A percentile compares a stretch with the other conserved stretches of the same genome.
Evolutionary conservation across 139 green algal genomes (phyloP).

Genomic region (Axilococcus clingmanii): DNA sequence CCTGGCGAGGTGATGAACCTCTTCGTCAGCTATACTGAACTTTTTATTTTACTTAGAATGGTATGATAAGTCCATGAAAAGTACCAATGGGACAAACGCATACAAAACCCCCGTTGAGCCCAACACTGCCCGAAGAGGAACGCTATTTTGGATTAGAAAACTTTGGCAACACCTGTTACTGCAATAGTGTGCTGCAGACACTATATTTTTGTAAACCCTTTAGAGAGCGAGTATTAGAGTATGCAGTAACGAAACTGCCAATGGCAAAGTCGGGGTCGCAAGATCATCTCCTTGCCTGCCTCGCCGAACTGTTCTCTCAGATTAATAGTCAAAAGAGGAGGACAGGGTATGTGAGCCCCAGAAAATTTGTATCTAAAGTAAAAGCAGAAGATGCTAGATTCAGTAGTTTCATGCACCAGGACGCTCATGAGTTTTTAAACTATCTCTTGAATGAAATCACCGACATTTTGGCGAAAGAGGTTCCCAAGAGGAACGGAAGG

Average conservation of each 20-base stretch:
- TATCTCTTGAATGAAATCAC: constrained; percentile 86
- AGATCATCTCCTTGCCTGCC: constrained; percentile 82
- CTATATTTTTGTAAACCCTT: constrained; percentile 88
- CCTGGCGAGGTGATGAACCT: too few species aligned
- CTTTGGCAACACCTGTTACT: constrained; percentile 99
- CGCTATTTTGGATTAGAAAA: constrained; percentile 96
- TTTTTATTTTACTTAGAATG: too few species aligned
- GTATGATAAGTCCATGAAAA: background rate
- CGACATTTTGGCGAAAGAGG: constrained; percentile 81
- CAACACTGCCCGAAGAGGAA: constrained; percentile 67
- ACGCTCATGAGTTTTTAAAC: constrained; percentile 97
- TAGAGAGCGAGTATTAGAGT: constrained; percentile 67
- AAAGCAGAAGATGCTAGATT: constrained; percentile 95
- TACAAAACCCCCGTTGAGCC: too few species aligned
- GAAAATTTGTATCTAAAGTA: constrained; percentile 81
- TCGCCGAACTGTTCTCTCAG: constrained; percentile 88
- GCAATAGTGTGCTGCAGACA: constrained; percentile 90
- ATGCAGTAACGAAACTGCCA: constrained; percentile 33
- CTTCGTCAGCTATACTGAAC: too few species aligned
- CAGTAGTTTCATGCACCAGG: constrained; percentile 93
- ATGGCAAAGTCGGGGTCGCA: constrained; percentile 25
- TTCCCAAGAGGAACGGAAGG: background rate
- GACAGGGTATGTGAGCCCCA: constrained; percentile 75
- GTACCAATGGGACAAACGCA: too few species aligned
- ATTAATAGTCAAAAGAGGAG: constrained; percentile 78